Percentiles rank a stretch among this genome's conserved stretches.
Evolutionary conservation across 2,329 filamentous ascomycete genomes (phyloP).

Genomic region (Aspergillus awamori): DNA sequence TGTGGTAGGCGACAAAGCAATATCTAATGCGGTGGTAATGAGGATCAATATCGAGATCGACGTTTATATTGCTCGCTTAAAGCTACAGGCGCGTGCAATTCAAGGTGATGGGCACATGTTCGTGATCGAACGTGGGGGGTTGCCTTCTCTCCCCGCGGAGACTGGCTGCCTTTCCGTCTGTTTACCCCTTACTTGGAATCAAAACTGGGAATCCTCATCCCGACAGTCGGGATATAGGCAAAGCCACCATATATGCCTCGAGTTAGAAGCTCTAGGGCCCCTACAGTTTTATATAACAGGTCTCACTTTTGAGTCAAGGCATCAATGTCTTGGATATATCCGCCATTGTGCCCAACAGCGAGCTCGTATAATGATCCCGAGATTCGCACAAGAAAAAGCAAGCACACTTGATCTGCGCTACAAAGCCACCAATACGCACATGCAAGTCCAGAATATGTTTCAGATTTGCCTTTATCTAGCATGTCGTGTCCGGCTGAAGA

Average conservation of each 20-base stretch:
- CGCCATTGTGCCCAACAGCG: not conserved
- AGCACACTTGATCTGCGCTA: not conserved
- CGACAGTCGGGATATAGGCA: not conserved
- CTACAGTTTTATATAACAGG: too few species aligned
- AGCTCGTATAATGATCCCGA: not conserved
- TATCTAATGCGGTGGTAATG: too few species aligned
- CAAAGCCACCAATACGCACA: not conserved
- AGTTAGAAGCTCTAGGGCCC: too few species aligned
- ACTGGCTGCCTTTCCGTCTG: not conserved
- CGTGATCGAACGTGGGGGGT: not conserved
- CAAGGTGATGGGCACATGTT: not conserved
- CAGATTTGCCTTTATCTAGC: not conserved
- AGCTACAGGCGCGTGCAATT: too few species aligned
- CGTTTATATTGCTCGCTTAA: too few species aligned
- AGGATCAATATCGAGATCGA: too few species aligned
- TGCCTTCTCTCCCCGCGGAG: not conserved
- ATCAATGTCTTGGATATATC: not conserved
- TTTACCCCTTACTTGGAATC: not conserved
- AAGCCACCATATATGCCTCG: not conserved
- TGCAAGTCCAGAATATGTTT: not conserved
- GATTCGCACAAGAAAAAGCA: not conserved
- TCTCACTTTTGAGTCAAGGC: not conserved
- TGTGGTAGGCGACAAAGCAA: too few species aligned
- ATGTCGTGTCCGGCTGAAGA: not conserved
- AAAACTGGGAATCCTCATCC: too few species aligned